phyloP scores from a whole-genome alignment of 129 eudicot genomes.

The Flaveria linearis region DNA sequence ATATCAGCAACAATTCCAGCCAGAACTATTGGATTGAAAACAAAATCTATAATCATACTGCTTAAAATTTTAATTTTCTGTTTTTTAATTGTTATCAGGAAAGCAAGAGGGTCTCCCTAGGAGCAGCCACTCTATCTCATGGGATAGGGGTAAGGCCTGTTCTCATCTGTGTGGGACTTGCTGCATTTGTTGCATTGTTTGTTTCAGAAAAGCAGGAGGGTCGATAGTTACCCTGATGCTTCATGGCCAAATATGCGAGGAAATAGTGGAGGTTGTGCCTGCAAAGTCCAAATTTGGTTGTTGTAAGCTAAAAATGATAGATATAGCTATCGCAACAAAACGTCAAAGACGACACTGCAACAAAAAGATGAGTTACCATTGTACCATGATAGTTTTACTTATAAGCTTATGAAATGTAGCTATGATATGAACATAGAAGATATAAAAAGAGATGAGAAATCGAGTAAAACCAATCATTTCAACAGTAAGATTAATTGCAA shows the following conservation, averaged over 20 bases:
- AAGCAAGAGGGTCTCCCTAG: too few species aligned
- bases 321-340: neutral
- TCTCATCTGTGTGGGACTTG: too few species aligned
- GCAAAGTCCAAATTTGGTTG: conserved; percentile 30
- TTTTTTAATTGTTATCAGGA: neutral
- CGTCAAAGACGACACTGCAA: conserved; percentile 11
- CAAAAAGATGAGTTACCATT: neutral
- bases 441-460: too few species aligned
- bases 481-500: too few species aligned
- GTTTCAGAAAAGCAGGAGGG: conserved; percentile 10
- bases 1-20: neutral
- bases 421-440: too few species aligned
- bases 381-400: neutral
- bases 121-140: too few species aligned
- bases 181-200: too few species aligned
- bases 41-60: neutral
- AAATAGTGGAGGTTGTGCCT: conserved; percentile 66
- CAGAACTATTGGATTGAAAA: neutral
- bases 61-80: neutral
- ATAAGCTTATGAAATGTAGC: too few species aligned
- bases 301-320: neutral
- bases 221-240: conserved; percentile 76
- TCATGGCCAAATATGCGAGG: conserved; percentile 99
- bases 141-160: too few species aligned
- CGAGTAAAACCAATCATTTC: too few species aligned